Conservation (phyloP, 768 basidiomycete genomes). For the Kondoa subrosea region DNA sequence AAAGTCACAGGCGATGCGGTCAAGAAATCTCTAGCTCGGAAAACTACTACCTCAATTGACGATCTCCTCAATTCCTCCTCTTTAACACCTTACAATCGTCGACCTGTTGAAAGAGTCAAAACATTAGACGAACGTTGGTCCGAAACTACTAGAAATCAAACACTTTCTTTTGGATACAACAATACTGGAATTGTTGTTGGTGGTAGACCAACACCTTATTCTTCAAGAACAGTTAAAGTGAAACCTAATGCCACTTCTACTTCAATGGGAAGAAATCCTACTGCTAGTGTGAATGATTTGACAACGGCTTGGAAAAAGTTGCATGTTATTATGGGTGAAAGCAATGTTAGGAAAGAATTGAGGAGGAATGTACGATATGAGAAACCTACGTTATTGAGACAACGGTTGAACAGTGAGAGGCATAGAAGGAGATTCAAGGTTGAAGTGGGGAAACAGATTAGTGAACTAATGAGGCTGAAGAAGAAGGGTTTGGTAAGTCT, state of each 20-base stretch:
- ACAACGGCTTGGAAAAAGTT: background rate
- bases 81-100: background rate
- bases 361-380: background rate
- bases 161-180: background rate
- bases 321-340: background rate
- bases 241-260: background rate
- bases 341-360: background rate
- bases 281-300: background rate
- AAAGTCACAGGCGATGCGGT: no score
- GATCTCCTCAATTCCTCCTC: no score
- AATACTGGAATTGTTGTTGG: background rate
- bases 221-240: background rate
- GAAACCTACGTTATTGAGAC: slow-evolving; percentile 1
- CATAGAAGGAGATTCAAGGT: slow-evolving; percentile 6
- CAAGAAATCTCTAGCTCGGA: no score
- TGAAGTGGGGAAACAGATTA: background rate
- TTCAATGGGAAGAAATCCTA: background rate
- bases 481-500: slow-evolving; percentile 1
- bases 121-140: background rate
- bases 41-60: no score
- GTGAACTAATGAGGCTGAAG: slow-evolving; percentile 1
- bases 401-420: background rate
- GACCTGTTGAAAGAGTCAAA: no score
- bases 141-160: background rate
- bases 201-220: background rate